Evolutionary conservation across 2,329 filamentous ascomycete genomes (phyloP).

Genomic region (Neofusicoccum cordaticola): DNA sequence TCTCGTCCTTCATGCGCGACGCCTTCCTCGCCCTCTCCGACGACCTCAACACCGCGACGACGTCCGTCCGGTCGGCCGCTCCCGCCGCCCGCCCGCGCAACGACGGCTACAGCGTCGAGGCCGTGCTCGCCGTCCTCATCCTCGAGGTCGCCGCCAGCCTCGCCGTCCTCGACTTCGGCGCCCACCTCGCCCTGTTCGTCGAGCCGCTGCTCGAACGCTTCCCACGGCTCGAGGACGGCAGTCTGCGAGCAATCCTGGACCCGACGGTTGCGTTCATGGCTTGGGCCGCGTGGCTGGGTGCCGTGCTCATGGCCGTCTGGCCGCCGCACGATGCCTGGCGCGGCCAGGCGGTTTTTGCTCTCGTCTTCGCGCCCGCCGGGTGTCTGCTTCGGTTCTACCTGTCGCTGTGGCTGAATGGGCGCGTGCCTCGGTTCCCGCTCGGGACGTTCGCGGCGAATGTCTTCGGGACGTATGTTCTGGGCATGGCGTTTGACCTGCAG

Average conservation of each 20-base stretch:
- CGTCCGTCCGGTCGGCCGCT: slow-evolving; percentile 44
- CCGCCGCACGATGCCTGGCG: slow-evolving; percentile 71
- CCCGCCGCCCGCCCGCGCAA: slow-evolving; percentile 44
- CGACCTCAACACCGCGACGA: slow-evolving; percentile 50
- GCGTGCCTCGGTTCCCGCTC: slow-evolving; percentile 67
- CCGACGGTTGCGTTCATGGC: slow-evolving; percentile 62
- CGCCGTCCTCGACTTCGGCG: slow-evolving; percentile 67
- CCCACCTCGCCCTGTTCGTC: slow-evolving; percentile 67
- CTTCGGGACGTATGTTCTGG: slow-evolving; percentile 70
- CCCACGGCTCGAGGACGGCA: slow-evolving; percentile 52
- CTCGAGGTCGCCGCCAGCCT: slow-evolving; percentile 70
- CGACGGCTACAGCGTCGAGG: slow-evolving; percentile 69
- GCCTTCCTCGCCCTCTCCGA: slow-evolving; percentile 77
- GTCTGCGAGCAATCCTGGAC: slow-evolving; percentile 63
- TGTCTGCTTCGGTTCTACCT: slow-evolving; percentile 72
- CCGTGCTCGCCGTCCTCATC: slow-evolving; percentile 70
- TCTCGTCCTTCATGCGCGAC: slow-evolving; percentile 82
- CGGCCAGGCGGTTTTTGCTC: slow-evolving; percentile 68
- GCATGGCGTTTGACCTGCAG: slow-evolving; percentile 74
- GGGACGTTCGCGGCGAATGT: slow-evolving; percentile 85
- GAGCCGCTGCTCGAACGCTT: slow-evolving; percentile 45
- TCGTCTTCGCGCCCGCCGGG: slow-evolving; percentile 80
- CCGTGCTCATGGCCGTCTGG: slow-evolving; percentile 67
- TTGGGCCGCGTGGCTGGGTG: slow-evolving; percentile 74
- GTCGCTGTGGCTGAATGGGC: slow-evolving; percentile 66